Conservation (phyloP, 805 yeast species). For the Yamadazyma olivae region DNA sequence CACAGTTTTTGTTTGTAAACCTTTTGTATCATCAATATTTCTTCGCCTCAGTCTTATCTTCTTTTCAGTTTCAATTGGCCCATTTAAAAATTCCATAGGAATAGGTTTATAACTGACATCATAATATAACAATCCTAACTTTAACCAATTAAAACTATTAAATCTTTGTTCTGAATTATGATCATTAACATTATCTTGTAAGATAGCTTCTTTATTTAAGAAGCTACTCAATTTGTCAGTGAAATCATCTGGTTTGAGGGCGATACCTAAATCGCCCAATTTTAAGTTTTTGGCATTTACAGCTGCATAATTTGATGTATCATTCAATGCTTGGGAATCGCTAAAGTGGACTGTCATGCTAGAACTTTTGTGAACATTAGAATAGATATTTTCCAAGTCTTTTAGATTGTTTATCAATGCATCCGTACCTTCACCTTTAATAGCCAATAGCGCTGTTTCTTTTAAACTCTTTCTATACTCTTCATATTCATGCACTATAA, state of each 20-base stretch:
- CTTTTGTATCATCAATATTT: slow-evolving; percentile 41
- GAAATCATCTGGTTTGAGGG: slow-evolving; percentile 49
- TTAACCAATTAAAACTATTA: slow-evolving; percentile 55
- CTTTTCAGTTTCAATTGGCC: slow-evolving; percentile 65
- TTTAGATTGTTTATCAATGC: slow-evolving; percentile 9
- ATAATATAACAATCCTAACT: slow-evolving; percentile 51
- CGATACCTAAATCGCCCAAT: slow-evolving; percentile 53
- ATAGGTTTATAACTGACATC: slow-evolving; percentile 45
- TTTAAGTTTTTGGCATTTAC: slow-evolving; percentile 60
- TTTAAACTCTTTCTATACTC: slow-evolving; percentile 7
- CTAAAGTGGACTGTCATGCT: slow-evolving; percentile 23
- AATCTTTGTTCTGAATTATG: slow-evolving; percentile 23
- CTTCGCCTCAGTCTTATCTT: slow-evolving; percentile 34
- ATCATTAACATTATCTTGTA: slow-evolving; percentile 11
- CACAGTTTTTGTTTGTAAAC: slow-evolving; percentile 48
- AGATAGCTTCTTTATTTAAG: slow-evolving; percentile 10
- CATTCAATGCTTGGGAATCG: slow-evolving; percentile 63
- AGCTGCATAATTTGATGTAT: slow-evolving; percentile 60
- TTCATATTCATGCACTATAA: slow-evolving; percentile 5
- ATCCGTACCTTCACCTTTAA: slow-evolving; percentile 10
- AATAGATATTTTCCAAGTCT: slow-evolving; percentile 11
- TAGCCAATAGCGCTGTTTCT: slow-evolving; percentile 9
- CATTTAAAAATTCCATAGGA: slow-evolving; percentile 61
- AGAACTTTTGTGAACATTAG: slow-evolving; percentile 3
- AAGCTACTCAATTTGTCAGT: slow-evolving; percentile 33